A percentile compares a stretch with the other conserved stretches of the same genome.
These are phyloP conservation scores for Chaetomium tenue DNA, from an alignment of 495 filamentous ascomycete species.

Conservation along the genomic window DNA sequence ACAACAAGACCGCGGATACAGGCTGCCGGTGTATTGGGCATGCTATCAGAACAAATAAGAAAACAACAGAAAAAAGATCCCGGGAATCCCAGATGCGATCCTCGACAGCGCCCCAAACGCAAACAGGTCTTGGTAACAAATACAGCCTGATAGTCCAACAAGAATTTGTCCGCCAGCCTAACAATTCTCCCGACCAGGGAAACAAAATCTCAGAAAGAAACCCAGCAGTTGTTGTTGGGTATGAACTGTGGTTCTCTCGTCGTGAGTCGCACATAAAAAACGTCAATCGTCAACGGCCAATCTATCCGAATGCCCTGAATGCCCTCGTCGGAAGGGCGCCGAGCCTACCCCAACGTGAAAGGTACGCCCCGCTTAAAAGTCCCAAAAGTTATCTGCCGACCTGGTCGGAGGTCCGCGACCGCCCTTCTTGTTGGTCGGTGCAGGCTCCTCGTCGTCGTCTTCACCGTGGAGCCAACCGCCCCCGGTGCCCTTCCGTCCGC, in stretches of 20 bases:
- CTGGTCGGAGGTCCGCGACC: conserved; percentile 30
- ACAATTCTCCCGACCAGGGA: neutral
- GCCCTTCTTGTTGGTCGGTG: conserved; percentile 38
- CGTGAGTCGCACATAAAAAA: conserved; percentile 1
- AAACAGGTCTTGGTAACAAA: neutral
- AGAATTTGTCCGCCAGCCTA: neutral
- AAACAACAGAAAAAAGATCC: neutral
- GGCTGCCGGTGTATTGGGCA: neutral
- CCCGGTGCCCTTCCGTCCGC: conserved; percentile 61
- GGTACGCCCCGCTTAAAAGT: conserved; percentile 43
- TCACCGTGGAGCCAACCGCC: conserved; percentile 59
- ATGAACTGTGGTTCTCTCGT: neutral
- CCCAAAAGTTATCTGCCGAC: conserved; percentile 51
- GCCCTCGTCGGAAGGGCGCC: neutral
- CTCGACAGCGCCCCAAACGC: neutral
- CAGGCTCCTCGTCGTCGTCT: conserved; percentile 38
- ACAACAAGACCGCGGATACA: neutral
- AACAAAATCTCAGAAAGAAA: neutral
- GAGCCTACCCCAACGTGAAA: neutral
- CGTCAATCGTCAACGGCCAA: conserved; percentile 11
- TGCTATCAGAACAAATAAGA: neutral
- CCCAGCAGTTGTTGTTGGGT: neutral
- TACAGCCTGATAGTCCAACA: conserved; percentile 13
- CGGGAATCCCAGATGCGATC: neutral
- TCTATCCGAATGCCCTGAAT: too few relatives aligned